Base-by-base conservation (phyloP, 371 early-diverging fungal genomes). In the Catenaria anguillulae region DNA sequence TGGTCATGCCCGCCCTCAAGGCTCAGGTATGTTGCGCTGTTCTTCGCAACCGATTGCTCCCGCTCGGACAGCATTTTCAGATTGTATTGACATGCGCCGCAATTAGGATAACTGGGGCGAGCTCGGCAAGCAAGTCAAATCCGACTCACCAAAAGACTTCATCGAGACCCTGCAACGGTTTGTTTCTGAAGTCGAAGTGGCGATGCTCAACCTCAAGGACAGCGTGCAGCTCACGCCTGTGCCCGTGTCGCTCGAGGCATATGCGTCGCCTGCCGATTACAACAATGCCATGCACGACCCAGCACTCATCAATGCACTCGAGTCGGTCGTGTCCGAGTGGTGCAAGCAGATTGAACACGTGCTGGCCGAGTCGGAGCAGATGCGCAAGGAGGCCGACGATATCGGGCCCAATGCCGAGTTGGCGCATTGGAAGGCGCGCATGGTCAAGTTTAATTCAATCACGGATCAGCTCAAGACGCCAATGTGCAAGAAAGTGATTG, bases 331-430 rank as follows among this genome's bases (percentile, higher is more conserved):
- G 19, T 69, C 60, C 23, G 82, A 81, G 65, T 81, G 82, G 82
- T 77, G 79, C 70, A 80, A 81, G 60, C 82, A 81, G 64, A 80
- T 80, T 56, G 80, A 81, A 56, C 80, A 80, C 60, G 82, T 81
- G 2, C 71, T 81, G 24, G 77, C 82, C 42, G 80, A 81, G 60
- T 70, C 69, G 36, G 82, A 81, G 60, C 82, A 81, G 61, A 81
- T 81, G 80, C 70, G 82, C 63, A 80, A 80, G 64, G 82, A 81
- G 67, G 82, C 80, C 12, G 82, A 80, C 64, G 82, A 81, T 62
- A 80, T 81, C 61, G 82, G 82, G 10, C 82, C 82, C 10, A 78
- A 80, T 62, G 80, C 80, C 33, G 82, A 81, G 64, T 64, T 81
- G 35, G 79, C 79, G 0, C 82, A 81, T 65, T 81, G 82, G 82